Percentiles rank a stretch among this genome's conserved stretches.
phyloP scores from a whole-genome alignment of 2,329 filamentous ascomycete genomes.

The Fusarium hostae region DNA sequence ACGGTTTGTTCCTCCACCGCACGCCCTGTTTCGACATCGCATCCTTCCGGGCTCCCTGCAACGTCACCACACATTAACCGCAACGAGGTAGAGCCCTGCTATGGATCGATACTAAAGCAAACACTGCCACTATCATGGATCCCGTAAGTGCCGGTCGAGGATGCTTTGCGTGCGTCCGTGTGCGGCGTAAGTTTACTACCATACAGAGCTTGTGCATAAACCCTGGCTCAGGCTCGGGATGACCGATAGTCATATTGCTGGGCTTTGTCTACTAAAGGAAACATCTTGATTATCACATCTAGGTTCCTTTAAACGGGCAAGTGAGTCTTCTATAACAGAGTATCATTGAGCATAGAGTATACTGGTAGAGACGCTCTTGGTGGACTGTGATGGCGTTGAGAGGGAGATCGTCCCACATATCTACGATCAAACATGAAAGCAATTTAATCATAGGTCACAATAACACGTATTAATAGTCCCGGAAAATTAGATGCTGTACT shows the following conservation, averaged over 20 bases:
- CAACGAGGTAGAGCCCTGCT: constrained; percentile 8
- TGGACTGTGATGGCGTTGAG: background rate
- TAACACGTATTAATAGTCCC: background rate
- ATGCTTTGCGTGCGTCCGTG: background rate
- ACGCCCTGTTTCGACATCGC: background rate
- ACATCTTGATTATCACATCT: background rate
- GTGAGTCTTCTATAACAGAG: background rate
- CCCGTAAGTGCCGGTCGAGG: background rate
- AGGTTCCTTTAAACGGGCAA: background rate
- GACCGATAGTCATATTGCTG: constrained; percentile 13
- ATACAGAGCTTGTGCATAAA: constrained; percentile 1
- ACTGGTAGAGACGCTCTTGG: background rate
- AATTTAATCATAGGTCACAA: background rate
- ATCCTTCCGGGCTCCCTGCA: background rate
- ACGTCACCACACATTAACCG: constrained; percentile 13
- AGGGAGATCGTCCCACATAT: background rate
- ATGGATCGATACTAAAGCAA: background rate
- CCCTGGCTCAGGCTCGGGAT: constrained; percentile 9
- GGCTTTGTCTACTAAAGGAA: constrained; percentile 3
- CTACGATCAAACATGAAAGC: background rate
- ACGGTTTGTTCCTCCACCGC: background rate
- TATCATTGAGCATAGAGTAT: background rate
- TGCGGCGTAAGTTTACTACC: background rate
- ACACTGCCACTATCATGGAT: constrained; percentile 7
- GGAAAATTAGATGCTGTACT: constrained; percentile 1